A percentile compares a stretch with the other conserved stretches of the same genome.
Evolutionary conservation across 495 filamentous ascomycete species (phyloP).

Genomic region (Penicillium arizonense): DNA sequence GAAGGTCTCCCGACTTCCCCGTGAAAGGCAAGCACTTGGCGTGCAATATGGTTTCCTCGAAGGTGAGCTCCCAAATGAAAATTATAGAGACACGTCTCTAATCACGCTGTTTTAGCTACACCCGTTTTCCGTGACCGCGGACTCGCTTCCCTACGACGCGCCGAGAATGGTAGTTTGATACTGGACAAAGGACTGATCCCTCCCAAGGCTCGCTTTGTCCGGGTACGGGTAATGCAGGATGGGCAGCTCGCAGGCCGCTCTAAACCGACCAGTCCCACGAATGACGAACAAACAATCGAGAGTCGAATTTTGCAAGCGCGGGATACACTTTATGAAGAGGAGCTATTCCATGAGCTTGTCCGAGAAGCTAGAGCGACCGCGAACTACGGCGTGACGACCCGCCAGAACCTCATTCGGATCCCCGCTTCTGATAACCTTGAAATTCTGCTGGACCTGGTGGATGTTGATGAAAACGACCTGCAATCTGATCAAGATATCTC

Average conservation of each 20-base stretch:
- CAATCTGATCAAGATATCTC: constrained; percentile 6
- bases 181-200: constrained; percentile 67
- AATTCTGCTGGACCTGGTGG: constrained; percentile 66
- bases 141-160: constrained; percentile 70
- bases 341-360: constrained; percentile 89
- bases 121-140: constrained; percentile 75
- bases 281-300: constrained; percentile 46
- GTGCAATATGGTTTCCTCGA: constrained; percentile 90
- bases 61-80: constrained; percentile 33
- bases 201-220: constrained; percentile 58
- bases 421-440: constrained; percentile 50
- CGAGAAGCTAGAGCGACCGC: constrained; percentile 72
- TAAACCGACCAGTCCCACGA: constrained; percentile 30
- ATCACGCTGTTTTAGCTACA: constrained; percentile 46
- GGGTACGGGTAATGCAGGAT: constrained; percentile 53
- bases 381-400: constrained; percentile 61
- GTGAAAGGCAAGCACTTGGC: constrained; percentile 70
- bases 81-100: not conserved
- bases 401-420: constrained; percentile 57
- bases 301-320: constrained; percentile 75
- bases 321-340: constrained; percentile 86
- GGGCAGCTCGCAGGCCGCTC: constrained; percentile 42
- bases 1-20: constrained; percentile 72
- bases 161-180: constrained; percentile 68
- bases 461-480: constrained; percentile 41